phyloP scores from a whole-genome alignment of 805 yeast species.

The Wickerhamomyces bovis region DNA sequence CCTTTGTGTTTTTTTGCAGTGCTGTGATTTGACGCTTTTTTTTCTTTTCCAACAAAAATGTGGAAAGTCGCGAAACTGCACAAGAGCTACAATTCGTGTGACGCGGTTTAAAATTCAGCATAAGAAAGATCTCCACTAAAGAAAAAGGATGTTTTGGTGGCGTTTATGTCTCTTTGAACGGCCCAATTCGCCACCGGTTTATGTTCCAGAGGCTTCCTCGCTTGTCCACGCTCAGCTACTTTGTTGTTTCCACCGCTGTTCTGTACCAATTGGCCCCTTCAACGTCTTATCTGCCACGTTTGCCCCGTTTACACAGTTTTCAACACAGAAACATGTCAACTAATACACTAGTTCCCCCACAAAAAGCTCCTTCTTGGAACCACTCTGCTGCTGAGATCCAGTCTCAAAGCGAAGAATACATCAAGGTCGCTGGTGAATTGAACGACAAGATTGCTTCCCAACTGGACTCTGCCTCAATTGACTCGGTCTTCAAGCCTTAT shows the following conservation, averaged over 20 bases:
- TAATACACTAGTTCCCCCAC: constrained; percentile 14
- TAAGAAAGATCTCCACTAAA: too few relatives aligned
- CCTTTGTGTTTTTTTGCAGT: too few relatives aligned
- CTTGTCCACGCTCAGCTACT: background rate
- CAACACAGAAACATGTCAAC: constrained; percentile 10
- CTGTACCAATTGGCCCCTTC: background rate
- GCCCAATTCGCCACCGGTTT: too few relatives aligned
- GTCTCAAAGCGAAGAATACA: constrained; percentile 36
- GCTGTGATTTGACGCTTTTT: too few relatives aligned
- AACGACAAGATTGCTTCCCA: constrained; percentile 48
- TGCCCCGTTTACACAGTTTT: too few relatives aligned
- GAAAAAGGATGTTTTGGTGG: too few relatives aligned
- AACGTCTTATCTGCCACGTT: background rate
- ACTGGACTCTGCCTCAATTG: constrained; percentile 46
- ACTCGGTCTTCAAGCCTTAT: constrained; percentile 47
- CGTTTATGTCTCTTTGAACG: too few relatives aligned
- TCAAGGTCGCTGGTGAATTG: constrained; percentile 36
- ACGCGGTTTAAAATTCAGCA: too few relatives aligned
- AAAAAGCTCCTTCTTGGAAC: constrained; percentile 46
- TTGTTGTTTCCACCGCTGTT: background rate
- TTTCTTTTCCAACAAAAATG: too few relatives aligned
- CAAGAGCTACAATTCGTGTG: too few relatives aligned
- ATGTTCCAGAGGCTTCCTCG: background rate
- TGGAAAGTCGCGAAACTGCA: too few relatives aligned
- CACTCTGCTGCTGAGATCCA: constrained; percentile 47